A percentile compares a stretch with the other conserved stretches of the same genome.
phyloP scores from a whole-genome alignment of 2,329 filamentous ascomycete species.

The Macrophomina pseudophaseolina region DNA sequence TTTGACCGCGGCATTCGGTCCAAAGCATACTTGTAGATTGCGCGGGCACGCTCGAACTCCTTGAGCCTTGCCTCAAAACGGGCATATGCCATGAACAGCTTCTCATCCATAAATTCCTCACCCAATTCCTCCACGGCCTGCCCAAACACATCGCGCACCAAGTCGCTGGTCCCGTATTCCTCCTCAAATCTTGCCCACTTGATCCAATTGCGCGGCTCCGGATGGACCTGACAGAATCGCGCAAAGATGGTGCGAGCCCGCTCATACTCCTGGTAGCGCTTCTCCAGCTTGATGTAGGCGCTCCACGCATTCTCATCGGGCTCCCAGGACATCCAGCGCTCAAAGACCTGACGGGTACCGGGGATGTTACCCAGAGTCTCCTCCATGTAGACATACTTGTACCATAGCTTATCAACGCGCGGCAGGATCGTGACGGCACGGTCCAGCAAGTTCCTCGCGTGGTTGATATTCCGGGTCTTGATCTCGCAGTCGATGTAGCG shows the following conservation, averaged over 20 bases:
- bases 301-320: conserved; percentile 95
- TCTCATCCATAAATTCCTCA: conserved; percentile 95
- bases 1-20: conserved; percentile 89
- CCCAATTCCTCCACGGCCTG: conserved; percentile 86
- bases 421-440: conserved; percentile 92
- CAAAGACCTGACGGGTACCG: conserved; percentile 91
- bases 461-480: conserved; percentile 94
- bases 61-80: conserved; percentile 93
- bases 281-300: conserved; percentile 96
- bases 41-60: conserved; percentile 89
- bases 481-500: conserved; percentile 96
- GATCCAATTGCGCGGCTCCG: conserved; percentile 96
- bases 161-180: conserved; percentile 87
- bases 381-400: conserved; percentile 99
- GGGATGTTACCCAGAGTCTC: conserved; percentile 95
- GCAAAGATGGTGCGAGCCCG: conserved; percentile 88
- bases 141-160: conserved; percentile 91
- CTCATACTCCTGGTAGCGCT: conserved; percentile 90
- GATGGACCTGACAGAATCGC: conserved; percentile 88
- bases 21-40: conserved; percentile 96
- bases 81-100: conserved; percentile 94
- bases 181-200: conserved; percentile 99
- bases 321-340: conserved; percentile 98
- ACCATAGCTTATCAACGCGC: conserved; percentile 95
- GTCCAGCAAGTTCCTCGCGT: conserved; percentile 92